These are phyloP conservation scores for Articulospora tetracladia DNA, from an alignment of 495 filamentous ascomycete genomes.

Conservation along the genomic window DNA sequence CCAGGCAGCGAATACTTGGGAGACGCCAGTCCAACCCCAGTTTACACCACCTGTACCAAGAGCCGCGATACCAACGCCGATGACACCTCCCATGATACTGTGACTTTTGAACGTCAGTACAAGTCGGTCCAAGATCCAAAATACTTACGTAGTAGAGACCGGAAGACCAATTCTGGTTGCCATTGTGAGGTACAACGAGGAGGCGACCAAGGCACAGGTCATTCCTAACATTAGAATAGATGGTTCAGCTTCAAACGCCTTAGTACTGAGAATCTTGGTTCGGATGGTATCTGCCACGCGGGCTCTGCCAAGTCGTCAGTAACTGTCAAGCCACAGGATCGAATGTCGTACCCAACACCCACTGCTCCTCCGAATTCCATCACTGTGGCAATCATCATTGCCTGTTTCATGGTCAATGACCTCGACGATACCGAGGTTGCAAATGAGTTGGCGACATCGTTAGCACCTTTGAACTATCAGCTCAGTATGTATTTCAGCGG, in stretches of 20 bases:
- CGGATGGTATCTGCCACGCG: slow-evolving; percentile 66
- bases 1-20: slow-evolving; percentile 43
- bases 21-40: slow-evolving; percentile 52
- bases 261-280: slow-evolving; percentile 54
- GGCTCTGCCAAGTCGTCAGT: slow-evolving; percentile 32
- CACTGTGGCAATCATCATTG: slow-evolving; percentile 61
- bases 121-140: not conserved
- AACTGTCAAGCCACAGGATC: not conserved
- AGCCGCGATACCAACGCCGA: slow-evolving; percentile 59
- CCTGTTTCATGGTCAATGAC: slow-evolving; percentile 59
- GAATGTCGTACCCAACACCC: slow-evolving; percentile 33
- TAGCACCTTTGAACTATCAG: slow-evolving; percentile 15
- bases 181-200: slow-evolving; percentile 54
- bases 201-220: slow-evolving; percentile 55
- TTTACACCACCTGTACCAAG: slow-evolving; percentile 43
- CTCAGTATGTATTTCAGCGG: not conserved
- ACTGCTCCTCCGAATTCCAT: slow-evolving; percentile 67
- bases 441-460: slow-evolving; percentile 78
- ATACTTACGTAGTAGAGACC: slow-evolving; percentile 51
- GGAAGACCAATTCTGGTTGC: slow-evolving; percentile 53
- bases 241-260: slow-evolving; percentile 46
- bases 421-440: slow-evolving; percentile 66
- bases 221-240: slow-evolving; percentile 58
- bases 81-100: slow-evolving; percentile 56
- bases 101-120: slow-evolving; percentile 26